Base-by-base conservation (phyloP, 2,329 filamentous ascomycete species). In the Fusarium neocosmosporiellum region DNA sequence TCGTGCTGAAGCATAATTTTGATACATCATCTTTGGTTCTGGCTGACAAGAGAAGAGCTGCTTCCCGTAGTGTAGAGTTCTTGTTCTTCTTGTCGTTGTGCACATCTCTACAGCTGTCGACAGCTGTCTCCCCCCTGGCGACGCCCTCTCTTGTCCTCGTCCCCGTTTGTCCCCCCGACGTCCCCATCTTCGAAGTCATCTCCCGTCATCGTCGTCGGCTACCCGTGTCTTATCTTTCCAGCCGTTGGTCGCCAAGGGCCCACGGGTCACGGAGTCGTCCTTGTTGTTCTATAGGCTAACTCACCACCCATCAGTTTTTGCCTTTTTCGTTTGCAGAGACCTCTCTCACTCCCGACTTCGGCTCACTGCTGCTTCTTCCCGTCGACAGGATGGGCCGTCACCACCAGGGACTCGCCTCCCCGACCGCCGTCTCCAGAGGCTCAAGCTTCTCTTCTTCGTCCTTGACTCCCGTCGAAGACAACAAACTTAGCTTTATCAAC, bases 201-300 rank as follows among this genome's bases (percentile, higher is more conserved):
- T 46, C 58, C 67, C 66, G 70, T 59, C 66, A 1, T 48, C 43
- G 24, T 46, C 24, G 16, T 48, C 43, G 9, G 43, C 46, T 37
- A 73, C 70, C 70, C 70, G 70, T 70, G 29, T 63, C 46, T 33
- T 63, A 70, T 62, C 59, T 60, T 43, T 31, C n/a, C 70, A 70
- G 54, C 70, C 58, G 70, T 57, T 60, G 46, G 46, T 27, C 46
- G 46, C 43, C 22, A n/a, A 48, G 53, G 55, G 59, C 11, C 33
- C 3, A 22, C 39, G 18, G 41, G 53, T 31, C 37, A 34, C 46
- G 41, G 53, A 29, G 7, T 31, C 33, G 39, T 7, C n/a, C 22
- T 22, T 64, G 60, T 60, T 69, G 61, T 54, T 69, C 59, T 63
- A 54, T 61, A 50, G 22, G 7, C 14, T 13, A 37, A 18, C 41